A percentile compares a stretch with the other conserved stretches of the same genome.
Evolutionary conservation across 495 filamentous ascomycete genomes (phyloP).

Genomic region (Hypoxylon crocopeplum): DNA sequence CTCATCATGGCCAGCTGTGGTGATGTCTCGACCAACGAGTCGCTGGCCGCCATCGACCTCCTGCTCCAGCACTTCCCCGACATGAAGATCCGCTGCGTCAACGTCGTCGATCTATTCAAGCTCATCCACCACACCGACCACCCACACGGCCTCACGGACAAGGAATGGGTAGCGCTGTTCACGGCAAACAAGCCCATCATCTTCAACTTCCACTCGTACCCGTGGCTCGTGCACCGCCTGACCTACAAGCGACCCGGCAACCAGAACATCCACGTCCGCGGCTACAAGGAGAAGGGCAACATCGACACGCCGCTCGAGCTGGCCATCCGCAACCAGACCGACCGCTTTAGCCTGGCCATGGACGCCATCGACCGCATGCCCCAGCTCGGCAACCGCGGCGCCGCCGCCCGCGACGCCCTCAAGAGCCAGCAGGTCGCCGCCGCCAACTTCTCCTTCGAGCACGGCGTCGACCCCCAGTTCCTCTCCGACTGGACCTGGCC

Average conservation of each 20-base stretch:
- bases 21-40: slow-evolving; percentile 73
- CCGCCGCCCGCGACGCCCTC: slow-evolving; percentile 64
- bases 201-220: slow-evolving; percentile 83
- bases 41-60: slow-evolving; percentile 70
- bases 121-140: slow-evolving; percentile 69
- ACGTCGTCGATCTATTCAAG: slow-evolving; percentile 78
- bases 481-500: slow-evolving; percentile 72
- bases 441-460: slow-evolving; percentile 65
- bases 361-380: slow-evolving; percentile 72
- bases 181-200: slow-evolving; percentile 71
- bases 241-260: slow-evolving; percentile 72
- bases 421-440: slow-evolving; percentile 64
- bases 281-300: slow-evolving; percentile 77
- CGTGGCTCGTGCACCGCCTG: slow-evolving; percentile 75
- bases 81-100: slow-evolving; percentile 76
- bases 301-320: slow-evolving; percentile 79
- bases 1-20: slow-evolving; percentile 74
- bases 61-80: slow-evolving; percentile 68
- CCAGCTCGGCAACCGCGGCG: slow-evolving; percentile 62
- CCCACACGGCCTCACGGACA: slow-evolving; percentile 69
- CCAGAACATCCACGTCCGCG: slow-evolving; percentile 70
- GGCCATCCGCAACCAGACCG: slow-evolving; percentile 73
- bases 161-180: slow-evolving; percentile 69
- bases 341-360: slow-evolving; percentile 74
- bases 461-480: slow-evolving; percentile 69